These are phyloP conservation scores for Linnemannia exigua DNA, from an alignment of 192 early-diverging fungal species.

Conservation along the genomic window DNA sequence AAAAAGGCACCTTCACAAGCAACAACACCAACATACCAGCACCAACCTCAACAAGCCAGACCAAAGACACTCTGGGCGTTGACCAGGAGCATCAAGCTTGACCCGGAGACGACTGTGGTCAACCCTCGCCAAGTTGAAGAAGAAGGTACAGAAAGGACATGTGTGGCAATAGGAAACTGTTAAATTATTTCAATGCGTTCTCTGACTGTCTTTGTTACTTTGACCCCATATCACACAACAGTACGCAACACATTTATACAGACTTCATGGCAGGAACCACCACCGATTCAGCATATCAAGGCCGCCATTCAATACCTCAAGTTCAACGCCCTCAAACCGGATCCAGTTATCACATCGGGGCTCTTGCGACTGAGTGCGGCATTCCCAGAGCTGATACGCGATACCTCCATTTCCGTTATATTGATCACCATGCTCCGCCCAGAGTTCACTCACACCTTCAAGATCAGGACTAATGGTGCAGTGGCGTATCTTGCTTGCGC, in stretches of 20 bases:
- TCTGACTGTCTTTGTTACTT: background rate
- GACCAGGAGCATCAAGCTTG: slow-evolving; percentile 20
- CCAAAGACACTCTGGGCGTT: slow-evolving; percentile 35
- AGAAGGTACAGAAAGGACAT: slow-evolving; percentile 26
- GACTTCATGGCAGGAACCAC: slow-evolving; percentile 35
- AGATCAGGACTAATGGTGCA: slow-evolving; percentile 47
- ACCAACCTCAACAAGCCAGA: slow-evolving; percentile 9
- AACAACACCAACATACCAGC: slow-evolving; percentile 10
- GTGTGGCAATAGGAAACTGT: background rate
- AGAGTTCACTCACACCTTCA: slow-evolving; percentile 51
- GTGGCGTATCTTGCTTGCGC: slow-evolving; percentile 46
- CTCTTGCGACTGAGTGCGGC: slow-evolving; percentile 43
- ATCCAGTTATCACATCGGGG: slow-evolving; percentile 42
- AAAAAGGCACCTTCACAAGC: slow-evolving; percentile 38
- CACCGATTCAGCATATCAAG: slow-evolving; percentile 43
- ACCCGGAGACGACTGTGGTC: slow-evolving; percentile 27
- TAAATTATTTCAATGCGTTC: background rate
- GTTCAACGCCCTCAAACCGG: slow-evolving; percentile 47
- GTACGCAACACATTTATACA: slow-evolving; percentile 39
- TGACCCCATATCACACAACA: background rate
- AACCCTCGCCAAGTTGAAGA: slow-evolving; percentile 51
- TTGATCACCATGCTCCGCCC: slow-evolving; percentile 53
- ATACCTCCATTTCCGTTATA: slow-evolving; percentile 24
- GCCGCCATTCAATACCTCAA: slow-evolving; percentile 43
- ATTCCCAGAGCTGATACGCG: slow-evolving; percentile 38